These are phyloP conservation scores for Metrosideros polymorpha DNA, from an alignment of 441 rosid species.

Conservation along the genomic window DNA sequence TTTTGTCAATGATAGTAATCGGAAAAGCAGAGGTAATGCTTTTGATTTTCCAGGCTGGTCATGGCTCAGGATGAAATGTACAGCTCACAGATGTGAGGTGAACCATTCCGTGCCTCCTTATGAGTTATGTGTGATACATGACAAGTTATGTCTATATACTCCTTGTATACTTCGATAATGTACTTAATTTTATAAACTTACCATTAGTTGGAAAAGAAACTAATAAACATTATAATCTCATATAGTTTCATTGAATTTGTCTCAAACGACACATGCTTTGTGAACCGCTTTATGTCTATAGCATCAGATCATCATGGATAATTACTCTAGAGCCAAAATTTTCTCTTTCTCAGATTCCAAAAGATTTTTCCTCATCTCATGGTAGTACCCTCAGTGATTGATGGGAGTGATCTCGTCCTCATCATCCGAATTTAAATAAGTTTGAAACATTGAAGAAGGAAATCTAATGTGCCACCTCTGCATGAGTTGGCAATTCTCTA, in stretches of 20 bases:
- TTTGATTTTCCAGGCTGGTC: background rate
- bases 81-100: background rate
- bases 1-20: background rate
- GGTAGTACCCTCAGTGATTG: background rate
- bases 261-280: background rate
- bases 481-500: background rate
- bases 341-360: background rate
- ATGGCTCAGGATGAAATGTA: background rate
- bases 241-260: background rate
- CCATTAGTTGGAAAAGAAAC: background rate
- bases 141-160: background rate
- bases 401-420: background rate
- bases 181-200: background rate
- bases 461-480: background rate
- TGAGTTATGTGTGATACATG: background rate
- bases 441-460: background rate
- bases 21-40: background rate
- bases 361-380: background rate
- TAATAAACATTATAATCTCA: background rate
- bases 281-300: background rate
- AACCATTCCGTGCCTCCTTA: accelerated
- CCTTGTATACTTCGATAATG: background rate
- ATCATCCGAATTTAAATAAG: background rate
- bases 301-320: background rate
- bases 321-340: background rate